Evolutionary conservation across 2,329 filamentous ascomycete genomes (phyloP).

Genomic region (Diaporthe humulicola): DNA sequence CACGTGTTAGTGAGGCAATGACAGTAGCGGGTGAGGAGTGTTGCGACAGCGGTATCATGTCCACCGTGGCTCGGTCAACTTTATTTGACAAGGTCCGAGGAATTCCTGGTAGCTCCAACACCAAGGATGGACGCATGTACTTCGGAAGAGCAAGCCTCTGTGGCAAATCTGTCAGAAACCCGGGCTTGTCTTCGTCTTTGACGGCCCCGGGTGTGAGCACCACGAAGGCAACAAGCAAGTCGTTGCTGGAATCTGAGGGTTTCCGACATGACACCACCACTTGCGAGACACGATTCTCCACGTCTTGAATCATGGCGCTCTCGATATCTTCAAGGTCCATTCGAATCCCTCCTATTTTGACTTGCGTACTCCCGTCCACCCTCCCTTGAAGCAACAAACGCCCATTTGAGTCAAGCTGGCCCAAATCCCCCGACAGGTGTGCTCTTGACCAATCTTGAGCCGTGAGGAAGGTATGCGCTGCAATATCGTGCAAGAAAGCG

Average conservation of each 20-base stretch:
- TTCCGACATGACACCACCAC: constrained; percentile 9
- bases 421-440: constrained; percentile 58
- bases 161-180: not conserved
- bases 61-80: not conserved
- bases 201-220: not conserved
- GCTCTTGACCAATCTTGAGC: constrained; percentile 41
- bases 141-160: not conserved
- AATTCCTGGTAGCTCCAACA: not conserved
- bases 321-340: constrained; percentile 53
- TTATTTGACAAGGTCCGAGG: not conserved
- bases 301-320: not conserved
- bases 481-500: constrained; percentile 34
- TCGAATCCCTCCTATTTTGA: constrained; percentile 55
- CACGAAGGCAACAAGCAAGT: constrained; percentile 1
- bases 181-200: not conserved
- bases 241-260: not conserved
- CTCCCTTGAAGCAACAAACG: constrained; percentile 52
- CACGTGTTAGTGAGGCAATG: too few species aligned
- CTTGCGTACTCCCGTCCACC: constrained; percentile 55
- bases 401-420: constrained; percentile 50
- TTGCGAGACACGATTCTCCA: not conserved
- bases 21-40: too few species aligned
- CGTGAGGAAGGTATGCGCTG: not conserved
- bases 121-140: not conserved
- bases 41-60: not conserved